Base-by-base conservation (phyloP, 192 early-diverging fungal species). In the Dissophora ornata region DNA sequence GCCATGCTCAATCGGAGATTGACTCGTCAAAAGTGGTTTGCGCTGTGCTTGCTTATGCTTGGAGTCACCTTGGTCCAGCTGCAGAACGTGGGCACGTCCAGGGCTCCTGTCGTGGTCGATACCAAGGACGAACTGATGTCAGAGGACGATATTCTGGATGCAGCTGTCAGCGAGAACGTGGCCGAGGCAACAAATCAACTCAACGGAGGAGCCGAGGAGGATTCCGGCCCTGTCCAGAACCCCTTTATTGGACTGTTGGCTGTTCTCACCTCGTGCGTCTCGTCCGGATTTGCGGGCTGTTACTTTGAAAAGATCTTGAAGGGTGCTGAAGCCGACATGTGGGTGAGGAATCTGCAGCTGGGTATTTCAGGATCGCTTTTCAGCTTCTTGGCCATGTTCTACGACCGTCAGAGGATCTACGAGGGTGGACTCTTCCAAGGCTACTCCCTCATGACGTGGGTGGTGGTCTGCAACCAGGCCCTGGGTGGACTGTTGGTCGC, bases 301-400 rank as follows among this genome's bases (percentile, higher is more conserved):
- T 96, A 91, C 79, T 96, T 96, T 81, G 94, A 96, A 81, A 93
- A 93, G 70, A 91, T 96, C 13, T 81, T 96, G 49, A 96, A 96
- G 70, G 89, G 88, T 10, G 84, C 92, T 7, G 83, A 89, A 28
- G 86, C 92, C 4, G 90, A 88, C 29, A 84, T 96, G 79, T 96
- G 91, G 89, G 82, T 93, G 13, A 81, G 92, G 52, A 96, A 95
- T 66, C 82, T 94, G 28, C 94, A 96, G 61, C 64, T 96, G 6
- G 86, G 86, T 21, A 74, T 88, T 18, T 83, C 84, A 16, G 86
- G 86, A 42, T 75, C 88, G 10, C 57, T 87, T 16, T 91, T 91
- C 56, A 88, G 87, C 4, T 79, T 93, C 21, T 42, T 88, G 4
- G 92, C 91, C 34, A 90, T 92, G 78, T 70, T 84, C 46, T 85